These are phyloP conservation scores for Nemophila menziesii DNA, from an alignment of 257 asterid genomes.

Conservation along the genomic window DNA sequence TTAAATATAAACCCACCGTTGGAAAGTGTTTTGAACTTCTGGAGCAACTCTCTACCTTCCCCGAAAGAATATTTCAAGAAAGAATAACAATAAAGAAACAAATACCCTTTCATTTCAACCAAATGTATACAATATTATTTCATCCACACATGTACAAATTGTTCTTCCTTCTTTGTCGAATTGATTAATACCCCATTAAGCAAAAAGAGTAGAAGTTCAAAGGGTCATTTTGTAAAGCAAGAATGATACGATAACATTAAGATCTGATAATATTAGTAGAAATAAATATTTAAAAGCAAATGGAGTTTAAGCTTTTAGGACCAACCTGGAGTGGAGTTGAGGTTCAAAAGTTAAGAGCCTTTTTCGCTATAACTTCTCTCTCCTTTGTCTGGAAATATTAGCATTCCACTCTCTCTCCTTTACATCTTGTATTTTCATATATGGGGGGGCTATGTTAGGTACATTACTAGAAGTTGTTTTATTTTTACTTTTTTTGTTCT, in stretches of 20 bases:
- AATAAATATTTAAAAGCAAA: conserved; percentile 3
- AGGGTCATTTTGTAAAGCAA: conserved; percentile 1
- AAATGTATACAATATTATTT: background rate
- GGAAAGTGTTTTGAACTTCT: conserved; percentile 3
- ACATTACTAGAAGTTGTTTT: background rate
- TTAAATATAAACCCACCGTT: conserved; percentile 8
- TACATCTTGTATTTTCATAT: background rate
- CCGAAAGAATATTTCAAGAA: conserved; percentile 16
- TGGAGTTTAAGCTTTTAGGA: conserved; percentile 32
- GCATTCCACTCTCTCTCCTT: background rate
- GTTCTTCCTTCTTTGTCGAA: background rate
- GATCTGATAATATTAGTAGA: conserved; percentile 12
- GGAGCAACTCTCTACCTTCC: background rate
- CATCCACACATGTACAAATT: background rate
- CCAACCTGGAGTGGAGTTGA: conserved; percentile 24
- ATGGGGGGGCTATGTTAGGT: background rate
- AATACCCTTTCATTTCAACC: background rate
- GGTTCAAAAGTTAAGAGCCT: conserved; percentile 19
- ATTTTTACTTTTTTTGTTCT: conserved; percentile 12
- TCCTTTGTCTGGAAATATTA: conserved; percentile 3
- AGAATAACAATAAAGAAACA: background rate
- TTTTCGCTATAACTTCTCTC: conserved; percentile 7
- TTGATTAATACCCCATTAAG: conserved; percentile 1
- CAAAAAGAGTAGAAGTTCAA: background rate
- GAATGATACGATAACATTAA: background rate